Conservation (phyloP, 1,139 yeast species). For the Chernovozyma sophiae-reginae region DNA sequence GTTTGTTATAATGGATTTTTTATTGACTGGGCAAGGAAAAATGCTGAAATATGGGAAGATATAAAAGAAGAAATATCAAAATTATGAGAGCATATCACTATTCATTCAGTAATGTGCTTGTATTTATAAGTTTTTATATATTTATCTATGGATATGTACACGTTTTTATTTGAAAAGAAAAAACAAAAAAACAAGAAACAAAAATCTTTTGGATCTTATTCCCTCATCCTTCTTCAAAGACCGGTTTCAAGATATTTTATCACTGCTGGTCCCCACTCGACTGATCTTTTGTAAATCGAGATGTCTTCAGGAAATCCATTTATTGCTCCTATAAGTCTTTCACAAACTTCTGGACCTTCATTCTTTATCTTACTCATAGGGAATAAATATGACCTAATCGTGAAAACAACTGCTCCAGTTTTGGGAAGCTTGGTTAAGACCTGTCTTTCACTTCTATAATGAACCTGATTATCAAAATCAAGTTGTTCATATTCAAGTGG, state of each 20-base stretch:
- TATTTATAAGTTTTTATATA: not conserved
- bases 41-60: constrained; percentile 71
- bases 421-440: constrained; percentile 54
- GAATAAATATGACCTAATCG: constrained; percentile 61
- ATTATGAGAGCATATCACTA: constrained; percentile 16
- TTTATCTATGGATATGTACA: not conserved
- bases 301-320: constrained; percentile 39
- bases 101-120: not conserved
- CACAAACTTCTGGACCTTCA: constrained; percentile 46
- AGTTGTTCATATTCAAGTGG: constrained; percentile 39
- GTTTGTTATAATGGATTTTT: constrained; percentile 54
- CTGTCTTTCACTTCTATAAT: constrained; percentile 62
- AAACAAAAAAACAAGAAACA: no score
- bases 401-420: constrained; percentile 50
- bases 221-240: not conserved
- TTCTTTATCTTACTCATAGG: constrained; percentile 53
- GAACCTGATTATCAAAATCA: constrained; percentile 52
- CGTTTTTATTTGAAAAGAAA: not conserved
- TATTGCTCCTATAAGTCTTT: constrained; percentile 38
- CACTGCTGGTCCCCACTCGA: constrained; percentile 40
- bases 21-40: constrained; percentile 67
- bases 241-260: constrained; percentile 20
- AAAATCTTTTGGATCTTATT: no score
- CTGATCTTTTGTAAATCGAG: constrained; percentile 32
- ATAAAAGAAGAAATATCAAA: constrained; percentile 43